Conservation (phyloP, 1,284 basidiomycete genomes). For the Moesziomyces sp. region DNA sequence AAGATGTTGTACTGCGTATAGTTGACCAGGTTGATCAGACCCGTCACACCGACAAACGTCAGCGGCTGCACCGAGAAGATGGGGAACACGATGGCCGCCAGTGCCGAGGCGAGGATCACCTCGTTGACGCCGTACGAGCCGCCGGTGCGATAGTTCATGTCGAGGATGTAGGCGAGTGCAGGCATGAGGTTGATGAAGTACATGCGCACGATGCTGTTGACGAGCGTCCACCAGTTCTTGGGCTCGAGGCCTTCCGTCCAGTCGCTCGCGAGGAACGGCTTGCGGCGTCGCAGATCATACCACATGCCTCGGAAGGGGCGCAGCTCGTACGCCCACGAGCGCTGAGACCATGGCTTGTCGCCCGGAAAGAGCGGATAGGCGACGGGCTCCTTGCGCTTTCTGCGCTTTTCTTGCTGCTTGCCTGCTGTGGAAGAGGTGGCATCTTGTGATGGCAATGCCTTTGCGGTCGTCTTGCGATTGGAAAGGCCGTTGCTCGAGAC, state of each 20-base stretch:
- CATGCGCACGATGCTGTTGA: slow-evolving; percentile 56
- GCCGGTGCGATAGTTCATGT: slow-evolving; percentile 87
- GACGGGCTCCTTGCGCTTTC: slow-evolving; percentile 5
- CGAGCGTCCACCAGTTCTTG: slow-evolving; percentile 53
- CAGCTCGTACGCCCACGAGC: slow-evolving; percentile 62
- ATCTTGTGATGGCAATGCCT: slow-evolving; percentile 2
- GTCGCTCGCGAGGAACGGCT: slow-evolving; percentile 75
- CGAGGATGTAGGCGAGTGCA: slow-evolving; percentile 90
- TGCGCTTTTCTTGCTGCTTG: background rate
- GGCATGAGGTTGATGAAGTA: slow-evolving; percentile 76
- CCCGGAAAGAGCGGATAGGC: slow-evolving; percentile 41
- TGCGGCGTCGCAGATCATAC: slow-evolving; percentile 79
- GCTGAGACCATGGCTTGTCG: slow-evolving; percentile 63
- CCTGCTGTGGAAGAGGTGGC: background rate
- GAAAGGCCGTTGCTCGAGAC: slow-evolving; percentile 16
- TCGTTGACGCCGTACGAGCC: slow-evolving; percentile 90
- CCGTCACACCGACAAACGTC: slow-evolving; percentile 92
- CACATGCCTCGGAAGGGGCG: slow-evolving; percentile 78
- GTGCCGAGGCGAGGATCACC: slow-evolving; percentile 72
- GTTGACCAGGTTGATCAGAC: slow-evolving; percentile 71
- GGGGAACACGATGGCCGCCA: slow-evolving; percentile 91
- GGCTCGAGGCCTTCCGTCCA: slow-evolving; percentile 57
- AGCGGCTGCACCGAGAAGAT: slow-evolving; percentile 90
- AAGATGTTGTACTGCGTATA: slow-evolving; percentile 66
- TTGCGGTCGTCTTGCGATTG: slow-evolving; percentile 10